Percentiles rank a stretch among this genome's conserved stretches.
phyloP scores from a whole-genome alignment of 2,329 filamentous ascomycete genomes.

The Cladorrhinum sp. region DNA sequence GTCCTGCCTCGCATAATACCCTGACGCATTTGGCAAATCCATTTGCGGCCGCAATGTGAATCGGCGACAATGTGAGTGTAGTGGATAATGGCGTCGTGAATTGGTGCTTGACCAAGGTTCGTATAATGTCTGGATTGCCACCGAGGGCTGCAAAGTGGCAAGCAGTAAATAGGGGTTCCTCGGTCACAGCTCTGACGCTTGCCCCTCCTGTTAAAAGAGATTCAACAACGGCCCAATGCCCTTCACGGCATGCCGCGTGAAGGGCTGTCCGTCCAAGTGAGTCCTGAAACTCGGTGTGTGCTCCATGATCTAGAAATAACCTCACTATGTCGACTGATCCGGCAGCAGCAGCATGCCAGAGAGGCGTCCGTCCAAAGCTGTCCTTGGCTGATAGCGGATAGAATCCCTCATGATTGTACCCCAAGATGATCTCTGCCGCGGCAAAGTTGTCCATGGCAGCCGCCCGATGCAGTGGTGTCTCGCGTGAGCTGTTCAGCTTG shows the following conservation, averaged over 20 bases:
- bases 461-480: neutral
- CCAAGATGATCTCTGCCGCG: neutral
- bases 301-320: neutral
- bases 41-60: neutral
- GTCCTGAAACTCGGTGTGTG: neutral
- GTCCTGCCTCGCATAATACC: neutral
- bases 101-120: neutral
- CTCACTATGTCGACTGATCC: neutral
- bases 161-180: neutral
- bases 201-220: neutral
- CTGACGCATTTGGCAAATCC: neutral
- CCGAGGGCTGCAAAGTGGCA: neutral
- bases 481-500: neutral
- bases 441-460: neutral
- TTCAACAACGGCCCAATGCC: neutral
- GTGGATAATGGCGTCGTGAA: neutral
- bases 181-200: neutral
- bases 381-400: neutral
- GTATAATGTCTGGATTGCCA: neutral
- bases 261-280: neutral
- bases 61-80: neutral
- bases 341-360: neutral
- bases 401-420: neutral
- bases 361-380: neutral
- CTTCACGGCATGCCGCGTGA: conserved; percentile 1